Base-by-base conservation (phyloP, 164 flowering plant genomes). In the Berberis thunbergii region DNA sequence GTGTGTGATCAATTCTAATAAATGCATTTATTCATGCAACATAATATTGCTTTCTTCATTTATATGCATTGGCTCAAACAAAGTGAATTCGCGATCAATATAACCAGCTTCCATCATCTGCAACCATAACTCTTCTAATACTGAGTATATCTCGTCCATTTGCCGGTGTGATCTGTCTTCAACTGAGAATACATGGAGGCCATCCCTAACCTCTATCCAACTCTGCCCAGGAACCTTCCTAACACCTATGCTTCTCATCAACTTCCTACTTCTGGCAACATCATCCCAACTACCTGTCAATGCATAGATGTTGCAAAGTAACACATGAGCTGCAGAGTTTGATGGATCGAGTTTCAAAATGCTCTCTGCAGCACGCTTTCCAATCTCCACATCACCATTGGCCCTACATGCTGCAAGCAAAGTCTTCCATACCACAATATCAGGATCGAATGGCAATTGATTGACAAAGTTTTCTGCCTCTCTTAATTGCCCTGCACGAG, bases 141-240 rank as follows among this genome's bases (percentile, higher is more conserved):
- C 61, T n/a, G 54, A 2, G 42, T 80, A 83, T 67, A 84, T 79
- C 60, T 70, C 76, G 38, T 74, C 77, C 62, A 74, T 73, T 65
- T 81, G 75, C 1, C 79, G 75, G 70, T 83, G 89, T 53, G 73
- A 58, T 63, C 65, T 71, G 72, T 83, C 88, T 69, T 82, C 83
- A 4, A 76, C 84, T 8, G 72, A 64, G 69, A 86, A 88, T n/a
- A 75, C 72, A 76, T 84, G 84, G 43, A 71, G 59, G 13, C 50
- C 50, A 26, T 72, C 75, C 69, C 74, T 73, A 12, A 71, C 68
- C 66, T 86, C 85, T 69, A 84, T 81, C 88, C 89, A 83, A 75
- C 91, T 88, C 72, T 71, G 78, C 5, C 86, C 91, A 2, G 88
- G 84, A 70, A 67, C 76, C 74, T 86, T 85, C 68, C 67, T 74